These are phyloP conservation scores for Domatiomyces catenatus DNA, from an alignment of 2,329 filamentous ascomycete species.

Conservation along the genomic window DNA sequence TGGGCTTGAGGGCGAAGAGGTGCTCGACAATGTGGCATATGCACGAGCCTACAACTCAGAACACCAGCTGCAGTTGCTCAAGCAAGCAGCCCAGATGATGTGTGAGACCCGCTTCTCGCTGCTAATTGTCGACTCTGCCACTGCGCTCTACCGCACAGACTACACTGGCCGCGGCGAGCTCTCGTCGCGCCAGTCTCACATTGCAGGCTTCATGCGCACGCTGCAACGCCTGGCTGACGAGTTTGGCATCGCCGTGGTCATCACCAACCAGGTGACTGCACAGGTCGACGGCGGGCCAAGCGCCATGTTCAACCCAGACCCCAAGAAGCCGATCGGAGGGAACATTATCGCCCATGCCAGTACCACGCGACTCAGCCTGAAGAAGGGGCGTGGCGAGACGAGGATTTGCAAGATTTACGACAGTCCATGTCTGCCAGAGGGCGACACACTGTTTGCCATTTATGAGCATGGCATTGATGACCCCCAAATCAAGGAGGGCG, in stretches of 20 bases:
- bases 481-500: slow-evolving; percentile 84
- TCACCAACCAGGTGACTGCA: slow-evolving; percentile 96
- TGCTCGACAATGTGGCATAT: slow-evolving; percentile 95
- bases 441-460: slow-evolving; percentile 92
- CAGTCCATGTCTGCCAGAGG: slow-evolving; percentile 90
- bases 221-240: slow-evolving; percentile 43
- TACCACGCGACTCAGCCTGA: slow-evolving; percentile 83
- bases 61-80: slow-evolving; percentile 86
- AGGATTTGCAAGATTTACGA: slow-evolving; percentile 99
- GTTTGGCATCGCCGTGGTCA: slow-evolving; percentile 95
- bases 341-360: slow-evolving; percentile 98
- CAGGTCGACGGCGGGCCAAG: slow-evolving; percentile 93
- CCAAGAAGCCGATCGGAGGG: slow-evolving; percentile 96
- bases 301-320: slow-evolving; percentile 98
- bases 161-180: slow-evolving; percentile 94
- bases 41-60: slow-evolving; percentile 97
- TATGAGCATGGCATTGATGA: slow-evolving; percentile 94
- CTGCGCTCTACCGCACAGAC: slow-evolving; percentile 86
- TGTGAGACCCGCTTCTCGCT: slow-evolving; percentile 95
- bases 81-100: slow-evolving; percentile 97
- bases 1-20: slow-evolving; percentile 88
- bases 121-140: slow-evolving; percentile 89
- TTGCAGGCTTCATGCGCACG: slow-evolving; percentile 35
- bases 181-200: slow-evolving; percentile 61
- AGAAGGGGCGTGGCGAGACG: slow-evolving; percentile 90